Percentiles rank a stretch among this genome's conserved stretches.
phyloP scores from a whole-genome alignment of 2,329 filamentous ascomycete species.

The Diaporthe sp. region DNA sequence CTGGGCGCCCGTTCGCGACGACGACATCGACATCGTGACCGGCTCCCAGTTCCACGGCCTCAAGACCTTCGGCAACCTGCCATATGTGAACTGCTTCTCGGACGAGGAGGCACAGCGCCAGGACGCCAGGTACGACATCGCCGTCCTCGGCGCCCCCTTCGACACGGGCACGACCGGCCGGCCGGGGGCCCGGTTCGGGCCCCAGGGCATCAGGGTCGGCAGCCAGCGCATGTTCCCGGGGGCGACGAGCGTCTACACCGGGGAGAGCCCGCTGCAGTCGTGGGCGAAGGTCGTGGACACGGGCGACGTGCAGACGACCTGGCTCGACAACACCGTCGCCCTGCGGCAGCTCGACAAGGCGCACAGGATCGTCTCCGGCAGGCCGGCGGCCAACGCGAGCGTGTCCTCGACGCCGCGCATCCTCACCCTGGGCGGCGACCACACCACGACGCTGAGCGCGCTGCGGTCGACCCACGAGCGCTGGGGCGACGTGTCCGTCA shows the following conservation, averaged over 20 bases:
- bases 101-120: constrained; percentile 61
- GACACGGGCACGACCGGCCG: constrained; percentile 53
- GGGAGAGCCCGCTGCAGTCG: constrained; percentile 27
- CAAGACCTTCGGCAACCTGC: constrained; percentile 73
- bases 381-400: constrained; percentile 57
- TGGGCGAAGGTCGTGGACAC: constrained; percentile 74
- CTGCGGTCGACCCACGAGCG: constrained; percentile 70
- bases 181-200: constrained; percentile 39
- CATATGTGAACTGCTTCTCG: constrained; percentile 72
- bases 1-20: constrained; percentile 40
- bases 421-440: constrained; percentile 75
- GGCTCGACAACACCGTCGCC: constrained; percentile 82
- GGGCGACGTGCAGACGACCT: constrained; percentile 83
- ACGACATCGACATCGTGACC: constrained; percentile 56
- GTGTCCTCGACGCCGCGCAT: constrained; percentile 64
- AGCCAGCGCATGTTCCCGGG: constrained; percentile 40
- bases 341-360: constrained; percentile 82
- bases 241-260: constrained; percentile 36
- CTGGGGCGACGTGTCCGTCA: constrained; percentile 72
- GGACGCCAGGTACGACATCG: constrained; percentile 68
- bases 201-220: constrained; percentile 39
- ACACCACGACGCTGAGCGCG: constrained; percentile 74
- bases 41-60: constrained; percentile 68
- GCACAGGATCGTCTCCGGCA: constrained; percentile 58
- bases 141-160: constrained; percentile 64